phyloP scores from a whole-genome alignment of 108 stramenopile genomes.

The Nitzschia putrida region DNA sequence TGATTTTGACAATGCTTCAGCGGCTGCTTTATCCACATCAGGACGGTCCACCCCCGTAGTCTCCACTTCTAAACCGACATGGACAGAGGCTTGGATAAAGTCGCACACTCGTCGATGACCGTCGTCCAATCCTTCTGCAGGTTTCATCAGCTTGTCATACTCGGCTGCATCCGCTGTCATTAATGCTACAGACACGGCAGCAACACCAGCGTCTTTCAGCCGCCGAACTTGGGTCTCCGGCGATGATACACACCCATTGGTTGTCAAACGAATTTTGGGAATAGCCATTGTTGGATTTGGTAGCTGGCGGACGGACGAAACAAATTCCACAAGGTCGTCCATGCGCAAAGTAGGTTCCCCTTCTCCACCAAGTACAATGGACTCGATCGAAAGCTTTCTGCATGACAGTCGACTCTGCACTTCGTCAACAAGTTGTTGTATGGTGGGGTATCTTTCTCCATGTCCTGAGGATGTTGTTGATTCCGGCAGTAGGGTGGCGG shows the following conservation, averaged over 20 bases:
- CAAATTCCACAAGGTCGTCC: slow-evolving; percentile 46
- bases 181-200: slow-evolving; percentile 45
- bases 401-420: slow-evolving; percentile 18
- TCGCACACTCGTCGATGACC: slow-evolving; percentile 56
- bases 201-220: slow-evolving; percentile 28
- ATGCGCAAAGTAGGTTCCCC: slow-evolving; percentile 75
- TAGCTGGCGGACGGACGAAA: neutral
- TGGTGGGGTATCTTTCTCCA: slow-evolving; percentile 35
- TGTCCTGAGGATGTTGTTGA: neutral
- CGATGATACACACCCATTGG: slow-evolving; percentile 46
- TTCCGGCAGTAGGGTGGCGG: no score
- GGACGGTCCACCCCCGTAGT: slow-evolving; percentile 68
- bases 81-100: slow-evolving; percentile 48
- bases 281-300: neutral
- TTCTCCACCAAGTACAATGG: slow-evolving; percentile 71
- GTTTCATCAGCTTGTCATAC: slow-evolving; percentile 45
- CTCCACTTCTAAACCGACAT: slow-evolving; percentile 62
- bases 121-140: neutral
- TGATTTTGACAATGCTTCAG: slow-evolving; percentile 38
- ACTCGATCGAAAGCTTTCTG: slow-evolving; percentile 14
- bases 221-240: slow-evolving; percentile 1
- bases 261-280: slow-evolving; percentile 40
- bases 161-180: slow-evolving; percentile 43
- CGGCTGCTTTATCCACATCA: slow-evolving; percentile 53
- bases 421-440: slow-evolving; percentile 38